Conservation (phyloP, 345 rosid genomes). For the Brassica rapa region DNA sequence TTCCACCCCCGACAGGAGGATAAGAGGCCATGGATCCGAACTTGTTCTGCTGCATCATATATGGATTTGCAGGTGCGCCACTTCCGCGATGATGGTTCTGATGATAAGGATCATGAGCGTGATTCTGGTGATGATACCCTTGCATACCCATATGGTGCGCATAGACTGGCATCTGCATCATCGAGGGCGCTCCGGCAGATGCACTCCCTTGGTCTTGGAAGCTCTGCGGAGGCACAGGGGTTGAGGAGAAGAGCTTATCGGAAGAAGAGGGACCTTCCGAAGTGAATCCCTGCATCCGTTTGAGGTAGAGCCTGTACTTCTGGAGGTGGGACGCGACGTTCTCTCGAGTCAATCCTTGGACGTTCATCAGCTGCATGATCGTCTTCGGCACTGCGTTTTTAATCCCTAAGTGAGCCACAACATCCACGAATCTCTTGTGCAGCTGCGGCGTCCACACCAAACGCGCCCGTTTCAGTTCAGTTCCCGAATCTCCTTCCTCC, state of each 20-base stretch:
- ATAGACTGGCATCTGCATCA: slow-evolving; percentile 66
- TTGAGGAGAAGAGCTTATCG: slow-evolving; percentile 78
- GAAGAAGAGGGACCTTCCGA: slow-evolving; percentile 64
- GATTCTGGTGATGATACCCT: slow-evolving; percentile 44
- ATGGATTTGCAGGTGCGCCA: slow-evolving; percentile 49
- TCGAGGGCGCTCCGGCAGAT: slow-evolving; percentile 48
- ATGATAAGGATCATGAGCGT: slow-evolving; percentile 31
- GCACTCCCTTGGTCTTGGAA: slow-evolving; percentile 49
- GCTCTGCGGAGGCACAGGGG: slow-evolving; percentile 74
- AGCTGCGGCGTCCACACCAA: slow-evolving; percentile 98
- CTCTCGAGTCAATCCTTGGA: slow-evolving; percentile 88
- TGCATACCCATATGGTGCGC: slow-evolving; percentile 69
- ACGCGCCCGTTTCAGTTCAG: slow-evolving; percentile 75
- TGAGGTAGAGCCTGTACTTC: slow-evolving; percentile 85
- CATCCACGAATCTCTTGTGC: slow-evolving; percentile 95
- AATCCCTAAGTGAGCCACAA: slow-evolving; percentile 81
- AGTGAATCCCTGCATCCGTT: slow-evolving; percentile 82
- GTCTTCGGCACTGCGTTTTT: slow-evolving; percentile 98
- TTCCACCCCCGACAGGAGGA: slow-evolving; percentile 56
- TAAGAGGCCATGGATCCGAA: slow-evolving; percentile 58
- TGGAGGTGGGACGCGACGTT: slow-evolving; percentile 97
- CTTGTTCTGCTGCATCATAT: slow-evolving; percentile 66
- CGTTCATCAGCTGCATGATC: slow-evolving; percentile 99
- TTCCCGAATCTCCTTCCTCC: slow-evolving; percentile 83
- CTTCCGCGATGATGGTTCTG: slow-evolving; percentile 34